Conservation (phyloP, 306 rosid genomes). For the Cucumis sativus region Cucumber_9930_V3 NC_026657.2:38165501-38166000, state of each 20-base stretch:
- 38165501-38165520: neutral
- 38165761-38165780: neutral
- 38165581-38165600: neutral
- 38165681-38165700: neutral
- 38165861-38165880: constrained; percentile 5
- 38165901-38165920: neutral
- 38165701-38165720: neutral
- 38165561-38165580: neutral
- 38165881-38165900: neutral
- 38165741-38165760: neutral
- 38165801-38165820: constrained; percentile 5
- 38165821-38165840: constrained; percentile 22
- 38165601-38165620: neutral
- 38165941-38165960: constrained; percentile 18
- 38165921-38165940: neutral
- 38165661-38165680: neutral
- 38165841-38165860: constrained; percentile 24
- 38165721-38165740: neutral
- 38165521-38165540: neutral
- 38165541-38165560: neutral
- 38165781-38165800: neutral
- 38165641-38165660: neutral
- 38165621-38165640: constrained; percentile 1
- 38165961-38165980: neutral
- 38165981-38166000: neutral